Percentiles rank a stretch among this genome's conserved stretches.
These are phyloP conservation scores for Chlamydomonas urium DNA, from an alignment of 139 green algal species.

Conservation along the genomic window DNA sequence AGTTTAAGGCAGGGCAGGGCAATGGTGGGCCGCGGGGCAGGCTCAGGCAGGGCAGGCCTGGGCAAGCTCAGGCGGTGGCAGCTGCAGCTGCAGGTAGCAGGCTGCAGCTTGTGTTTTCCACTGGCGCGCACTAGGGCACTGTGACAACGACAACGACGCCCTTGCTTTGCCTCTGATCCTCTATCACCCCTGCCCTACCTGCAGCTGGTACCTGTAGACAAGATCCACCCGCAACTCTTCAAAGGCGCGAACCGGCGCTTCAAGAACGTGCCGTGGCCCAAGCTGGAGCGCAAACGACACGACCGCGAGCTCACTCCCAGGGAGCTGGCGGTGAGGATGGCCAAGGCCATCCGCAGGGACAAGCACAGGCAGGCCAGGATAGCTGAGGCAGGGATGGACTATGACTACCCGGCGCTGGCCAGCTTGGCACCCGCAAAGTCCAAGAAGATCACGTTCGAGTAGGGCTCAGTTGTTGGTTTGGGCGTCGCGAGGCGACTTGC, in stretches of 20 bases:
- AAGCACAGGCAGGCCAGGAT: slow-evolving; percentile 54
- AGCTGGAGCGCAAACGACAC: slow-evolving; percentile 69
- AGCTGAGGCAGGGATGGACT: slow-evolving; percentile 71
- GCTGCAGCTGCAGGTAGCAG: no score
- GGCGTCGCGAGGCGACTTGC: no score
- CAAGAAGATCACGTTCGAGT: slow-evolving; percentile 30
- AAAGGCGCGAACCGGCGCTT: slow-evolving; percentile 74
- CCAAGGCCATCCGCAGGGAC: slow-evolving; percentile 46
- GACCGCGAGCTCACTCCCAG: slow-evolving; percentile 57
- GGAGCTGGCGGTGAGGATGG: slow-evolving; percentile 45
- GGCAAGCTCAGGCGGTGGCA: no score
- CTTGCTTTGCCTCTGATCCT: no score
- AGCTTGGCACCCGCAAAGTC: slow-evolving; percentile 25
- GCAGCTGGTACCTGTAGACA: slow-evolving; percentile 27
- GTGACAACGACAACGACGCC: no score
- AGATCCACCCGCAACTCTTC: slow-evolving; percentile 72
- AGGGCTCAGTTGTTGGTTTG: neutral
- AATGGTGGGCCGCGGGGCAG: no score
- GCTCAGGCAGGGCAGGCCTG: no score
- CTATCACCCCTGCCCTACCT: no score
- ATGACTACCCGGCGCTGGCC: slow-evolving; percentile 61
- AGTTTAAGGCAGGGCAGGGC: no score
- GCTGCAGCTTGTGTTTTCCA: no score
- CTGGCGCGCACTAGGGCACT: no score
- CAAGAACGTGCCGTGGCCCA: slow-evolving; percentile 65